phyloP scores from a whole-genome alignment of 768 basidiomycete species.

The Trametes elegans region DNA sequence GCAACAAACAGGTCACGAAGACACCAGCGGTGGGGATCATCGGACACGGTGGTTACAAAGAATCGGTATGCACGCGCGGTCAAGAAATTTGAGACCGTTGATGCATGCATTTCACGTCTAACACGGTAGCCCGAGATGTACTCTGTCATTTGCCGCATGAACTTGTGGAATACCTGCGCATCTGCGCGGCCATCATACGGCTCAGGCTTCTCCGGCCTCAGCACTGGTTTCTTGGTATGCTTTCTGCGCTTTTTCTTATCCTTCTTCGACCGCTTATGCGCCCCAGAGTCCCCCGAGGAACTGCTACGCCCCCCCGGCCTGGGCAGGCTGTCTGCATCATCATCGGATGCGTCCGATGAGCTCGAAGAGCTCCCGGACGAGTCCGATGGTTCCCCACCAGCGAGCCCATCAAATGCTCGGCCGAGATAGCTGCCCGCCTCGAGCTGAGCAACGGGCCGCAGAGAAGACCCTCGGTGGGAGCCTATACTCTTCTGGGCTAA shows the following conservation, averaged over 20 bases:
- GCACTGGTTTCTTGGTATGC: background rate
- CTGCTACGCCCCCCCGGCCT: too few species aligned
- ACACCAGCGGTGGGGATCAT: constrained; percentile 14
- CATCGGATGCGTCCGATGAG: background rate
- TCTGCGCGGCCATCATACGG: constrained; percentile 9
- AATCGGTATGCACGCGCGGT: constrained; percentile 24
- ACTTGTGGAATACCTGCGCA: constrained; percentile 15
- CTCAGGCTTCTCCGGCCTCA: constrained; percentile 15
- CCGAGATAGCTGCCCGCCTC: constrained; percentile 13
- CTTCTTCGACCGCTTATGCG: too few species aligned
- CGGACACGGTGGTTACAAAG: constrained; percentile 25
- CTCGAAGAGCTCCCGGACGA: background rate
- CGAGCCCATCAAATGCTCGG: background rate
- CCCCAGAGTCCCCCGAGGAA: too few species aligned
- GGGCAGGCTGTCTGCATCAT: too few species aligned
- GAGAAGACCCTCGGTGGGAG: background rate
- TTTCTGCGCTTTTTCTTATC: background rate
- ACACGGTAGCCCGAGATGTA: constrained; percentile 10
- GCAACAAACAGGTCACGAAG: constrained; percentile 12
- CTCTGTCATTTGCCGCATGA: constrained; percentile 10
- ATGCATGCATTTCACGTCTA: background rate
- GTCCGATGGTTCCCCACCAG: background rate
- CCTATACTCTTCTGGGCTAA: too few species aligned
- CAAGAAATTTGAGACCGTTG: constrained; percentile 18
- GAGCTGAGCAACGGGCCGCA: constrained; percentile 8